phyloP scores from a whole-genome alignment of 1,139 yeast genomes.

The Yamadazyma dendronema region DNA sequence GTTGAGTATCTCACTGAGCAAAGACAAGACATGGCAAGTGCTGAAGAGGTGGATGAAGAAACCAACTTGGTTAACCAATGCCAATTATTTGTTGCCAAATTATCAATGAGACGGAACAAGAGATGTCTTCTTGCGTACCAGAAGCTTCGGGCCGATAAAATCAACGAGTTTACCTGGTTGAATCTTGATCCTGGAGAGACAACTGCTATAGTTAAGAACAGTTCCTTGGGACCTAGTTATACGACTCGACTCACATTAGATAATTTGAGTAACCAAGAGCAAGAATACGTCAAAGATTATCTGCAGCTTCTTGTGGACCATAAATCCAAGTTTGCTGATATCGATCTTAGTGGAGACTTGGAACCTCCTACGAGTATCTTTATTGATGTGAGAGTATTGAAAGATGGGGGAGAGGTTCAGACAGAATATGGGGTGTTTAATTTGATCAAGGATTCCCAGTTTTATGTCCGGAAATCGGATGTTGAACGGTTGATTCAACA shows the following conservation, averaged over 20 bases:
- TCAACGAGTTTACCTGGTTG: constrained; percentile 74
- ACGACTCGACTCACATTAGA: constrained; percentile 38
- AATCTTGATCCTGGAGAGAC: constrained; percentile 39
- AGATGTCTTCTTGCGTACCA: constrained; percentile 86
- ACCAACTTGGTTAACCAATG: constrained; percentile 59
- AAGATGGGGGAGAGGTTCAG: constrained; percentile 95
- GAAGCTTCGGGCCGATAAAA: constrained; percentile 61
- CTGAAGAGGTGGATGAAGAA: constrained; percentile 30
- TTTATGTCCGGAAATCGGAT: constrained; percentile 89
- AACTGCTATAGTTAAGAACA: constrained; percentile 7
- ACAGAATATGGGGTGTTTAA: constrained; percentile 97
- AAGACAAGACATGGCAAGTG: constrained; percentile 12
- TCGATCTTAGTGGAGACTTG: constrained; percentile 85
- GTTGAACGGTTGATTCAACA: constrained; percentile 93
- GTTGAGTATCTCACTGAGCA: constrained; percentile 36
- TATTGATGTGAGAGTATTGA: constrained; percentile 87
- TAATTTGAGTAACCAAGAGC: constrained; percentile 74
- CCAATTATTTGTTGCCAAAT: constrained; percentile 75
- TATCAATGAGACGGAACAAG: constrained; percentile 83
- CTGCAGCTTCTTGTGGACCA: constrained; percentile 70
- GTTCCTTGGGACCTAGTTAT: constrained; percentile 19
- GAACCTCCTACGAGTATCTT: constrained; percentile 91
- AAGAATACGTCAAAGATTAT: constrained; percentile 71
- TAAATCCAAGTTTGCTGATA: constrained; percentile 76
- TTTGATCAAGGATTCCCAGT: constrained; percentile 91